Evolutionary conservation across 2,329 filamentous ascomycete genomes (phyloP), one percentile per base, ranked within the genome.

Genomic region (Hypoxylon sp.): DNA sequence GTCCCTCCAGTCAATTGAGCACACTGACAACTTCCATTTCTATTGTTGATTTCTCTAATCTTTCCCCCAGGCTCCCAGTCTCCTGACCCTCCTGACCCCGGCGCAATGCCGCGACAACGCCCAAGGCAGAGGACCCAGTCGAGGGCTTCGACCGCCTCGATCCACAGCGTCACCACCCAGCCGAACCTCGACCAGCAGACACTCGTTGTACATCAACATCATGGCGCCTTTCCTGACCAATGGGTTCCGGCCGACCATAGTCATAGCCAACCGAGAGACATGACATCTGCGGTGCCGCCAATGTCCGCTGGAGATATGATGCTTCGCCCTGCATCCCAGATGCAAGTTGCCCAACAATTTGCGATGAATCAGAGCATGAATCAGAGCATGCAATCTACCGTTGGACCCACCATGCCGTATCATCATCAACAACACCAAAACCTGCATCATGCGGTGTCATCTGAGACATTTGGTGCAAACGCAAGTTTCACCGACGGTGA

Each of bases 221-320:
- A 75, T 49, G 80, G 81, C 53, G 79, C 83, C 69, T 87, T 86
- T 70, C 74, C 78, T 19, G 79, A 82, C 32, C 83, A 85, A 78
- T 89, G 86, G 86, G 74, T 84, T 56, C 67, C 79, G 56, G 83
- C 80, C 68, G 81, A 81, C 53, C 82, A 84, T 68, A 73, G 71
- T 53, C 82, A 84, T 68, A 73, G 71, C 55, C 82, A 83, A 58
- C 73, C 79, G 9, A 82, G 82, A 73, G 81, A 83, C 51, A 82
- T 87, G 68, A 75, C 77, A 6, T 74, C 78, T 10, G 76, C 77
- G 6, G 73, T 77, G 34, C 78, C 81, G 32, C 83, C 84, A 58
- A 83, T 90, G 81, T 83, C 85, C 2, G 79, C 86, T 23, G 88
- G 90, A 71, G 87, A 88, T 65, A 84, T 89, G 79, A 84, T 90